phyloP scores from a whole-genome alignment of 768 basidiomycete species.

The Lepiota venenata region DNA sequence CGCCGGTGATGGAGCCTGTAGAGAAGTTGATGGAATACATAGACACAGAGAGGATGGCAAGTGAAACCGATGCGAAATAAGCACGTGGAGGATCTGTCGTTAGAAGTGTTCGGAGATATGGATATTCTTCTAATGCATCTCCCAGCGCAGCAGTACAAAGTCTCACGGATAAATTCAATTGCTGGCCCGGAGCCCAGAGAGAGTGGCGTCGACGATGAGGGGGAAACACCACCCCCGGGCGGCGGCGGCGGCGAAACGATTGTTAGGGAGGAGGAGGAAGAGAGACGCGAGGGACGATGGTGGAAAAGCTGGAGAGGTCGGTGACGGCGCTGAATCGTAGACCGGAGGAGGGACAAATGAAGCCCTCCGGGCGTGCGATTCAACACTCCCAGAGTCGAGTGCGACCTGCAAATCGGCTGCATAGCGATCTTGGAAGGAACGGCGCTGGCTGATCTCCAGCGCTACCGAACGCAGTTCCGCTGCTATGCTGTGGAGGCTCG shows the following conservation, averaged over 20 bases:
- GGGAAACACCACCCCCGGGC: too few relatives aligned
- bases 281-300: constrained; percentile 16
- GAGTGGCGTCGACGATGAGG: constrained; percentile 40
- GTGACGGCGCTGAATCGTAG: constrained; percentile 42
- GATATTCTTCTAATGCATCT: constrained; percentile 57
- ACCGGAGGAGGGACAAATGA: constrained; percentile 70
- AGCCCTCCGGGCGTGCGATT: constrained; percentile 30
- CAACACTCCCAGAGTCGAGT: constrained; percentile 55
- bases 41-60: constrained; percentile 69
- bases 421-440: constrained; percentile 82
- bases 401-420: constrained; percentile 75
- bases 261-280: constrained; percentile 19
- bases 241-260: constrained; percentile 15
- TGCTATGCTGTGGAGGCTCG: constrained; percentile 55
- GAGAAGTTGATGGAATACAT: constrained; percentile 44
- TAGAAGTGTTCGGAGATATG: constrained; percentile 53
- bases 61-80: constrained; percentile 74
- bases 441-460: constrained; percentile 81
- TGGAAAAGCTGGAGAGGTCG: constrained; percentile 14
- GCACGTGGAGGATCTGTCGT: constrained; percentile 65
- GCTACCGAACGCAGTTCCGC: constrained; percentile 83
- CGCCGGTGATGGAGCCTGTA: constrained; percentile 47
- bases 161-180: constrained; percentile 81
- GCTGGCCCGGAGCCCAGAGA: constrained; percentile 48
- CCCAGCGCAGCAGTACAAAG: constrained; percentile 80